These are phyloP conservation scores for Neobulgaria alba DNA, from an alignment of 2,329 filamentous ascomycete species.

Conservation along the genomic window DNA sequence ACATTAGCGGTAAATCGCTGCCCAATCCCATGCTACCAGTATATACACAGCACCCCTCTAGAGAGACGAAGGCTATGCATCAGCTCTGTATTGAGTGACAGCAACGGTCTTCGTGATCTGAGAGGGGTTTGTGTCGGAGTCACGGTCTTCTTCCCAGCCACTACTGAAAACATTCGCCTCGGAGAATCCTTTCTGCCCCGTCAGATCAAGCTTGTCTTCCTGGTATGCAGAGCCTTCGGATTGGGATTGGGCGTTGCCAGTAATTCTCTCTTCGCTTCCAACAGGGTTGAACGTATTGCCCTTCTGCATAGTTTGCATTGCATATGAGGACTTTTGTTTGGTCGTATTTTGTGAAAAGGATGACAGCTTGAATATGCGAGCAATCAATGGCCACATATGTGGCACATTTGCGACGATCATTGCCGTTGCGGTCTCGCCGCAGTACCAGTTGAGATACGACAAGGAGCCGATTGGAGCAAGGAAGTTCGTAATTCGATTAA, in stretches of 20 bases:
- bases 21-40: too few relatives aligned
- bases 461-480: conserved; percentile 20
- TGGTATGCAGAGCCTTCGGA: neutral
- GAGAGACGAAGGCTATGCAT: too few relatives aligned
- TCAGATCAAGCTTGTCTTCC: conserved; percentile 1
- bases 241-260: neutral
- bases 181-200: conserved; percentile 1
- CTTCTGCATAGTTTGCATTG: conserved; percentile 1
- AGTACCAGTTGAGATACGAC: conserved; percentile 34
- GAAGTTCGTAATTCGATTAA: conserved; percentile 37
- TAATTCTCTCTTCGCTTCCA: conserved; percentile 1
- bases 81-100: neutral
- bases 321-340: neutral
- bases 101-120: neutral
- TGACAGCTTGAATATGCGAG: conserved; percentile 28
- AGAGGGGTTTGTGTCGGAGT: neutral
- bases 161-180: neutral
- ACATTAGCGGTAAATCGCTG: too few relatives aligned
- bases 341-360: neutral
- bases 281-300: conserved; percentile 1
- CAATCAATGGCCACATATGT: conserved; percentile 40
- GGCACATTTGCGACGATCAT: conserved; percentile 42
- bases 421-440: conserved; percentile 41
- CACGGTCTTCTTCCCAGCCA: conserved; percentile 1
- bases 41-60: too few relatives aligned